A percentile compares a stretch with the other conserved stretches of the same genome.
Evolutionary conservation across 352 stramenopile species (phyloP).

Genomic region (Pilasporangium apinafurcum): DNA sequence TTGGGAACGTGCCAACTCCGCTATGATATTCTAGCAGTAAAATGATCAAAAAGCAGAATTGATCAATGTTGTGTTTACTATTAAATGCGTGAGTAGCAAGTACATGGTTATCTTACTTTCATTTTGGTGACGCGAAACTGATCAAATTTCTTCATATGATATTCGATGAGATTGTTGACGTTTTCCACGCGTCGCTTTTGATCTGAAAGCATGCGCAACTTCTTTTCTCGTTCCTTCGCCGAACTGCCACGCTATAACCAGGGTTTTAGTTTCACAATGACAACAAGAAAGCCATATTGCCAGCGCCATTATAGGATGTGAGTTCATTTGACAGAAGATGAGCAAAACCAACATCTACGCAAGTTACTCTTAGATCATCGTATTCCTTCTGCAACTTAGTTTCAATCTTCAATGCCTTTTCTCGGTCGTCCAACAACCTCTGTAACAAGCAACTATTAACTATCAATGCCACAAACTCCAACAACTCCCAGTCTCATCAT

Average conservation of each 20-base stretch:
- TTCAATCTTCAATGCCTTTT: conserved; percentile 78
- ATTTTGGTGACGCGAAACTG: conserved; percentile 68
- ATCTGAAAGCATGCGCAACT: conserved; percentile 73
- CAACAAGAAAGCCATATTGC: neutral
- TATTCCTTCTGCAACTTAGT: conserved; percentile 73
- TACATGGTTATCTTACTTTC: conserved; percentile 36
- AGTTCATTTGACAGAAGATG: no score
- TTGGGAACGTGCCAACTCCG: conserved; percentile 63
- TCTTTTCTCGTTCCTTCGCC: conserved; percentile 72
- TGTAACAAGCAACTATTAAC: conserved; percentile 6
- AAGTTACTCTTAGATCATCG: conserved; percentile 50
- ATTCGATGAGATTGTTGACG: conserved; percentile 63
- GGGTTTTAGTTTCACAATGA: neutral
- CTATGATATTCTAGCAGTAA: conserved; percentile 54
- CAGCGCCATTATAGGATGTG: neutral
- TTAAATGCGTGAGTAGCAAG: neutral
- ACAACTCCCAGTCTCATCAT: neutral
- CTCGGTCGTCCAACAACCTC: conserved; percentile 72
- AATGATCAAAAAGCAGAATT: neutral
- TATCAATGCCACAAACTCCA: neutral
- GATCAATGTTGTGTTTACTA: neutral
- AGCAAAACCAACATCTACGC: neutral
- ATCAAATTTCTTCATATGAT: conserved; percentile 72
- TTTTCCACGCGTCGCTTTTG: conserved; percentile 82
- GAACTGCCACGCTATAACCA: conserved; percentile 27